A percentile compares a stretch with the other conserved stretches of the same genome.
Evolutionary conservation across 441 rosid species (phyloP).

Genomic region (Adansonia gregorii): DNA sequence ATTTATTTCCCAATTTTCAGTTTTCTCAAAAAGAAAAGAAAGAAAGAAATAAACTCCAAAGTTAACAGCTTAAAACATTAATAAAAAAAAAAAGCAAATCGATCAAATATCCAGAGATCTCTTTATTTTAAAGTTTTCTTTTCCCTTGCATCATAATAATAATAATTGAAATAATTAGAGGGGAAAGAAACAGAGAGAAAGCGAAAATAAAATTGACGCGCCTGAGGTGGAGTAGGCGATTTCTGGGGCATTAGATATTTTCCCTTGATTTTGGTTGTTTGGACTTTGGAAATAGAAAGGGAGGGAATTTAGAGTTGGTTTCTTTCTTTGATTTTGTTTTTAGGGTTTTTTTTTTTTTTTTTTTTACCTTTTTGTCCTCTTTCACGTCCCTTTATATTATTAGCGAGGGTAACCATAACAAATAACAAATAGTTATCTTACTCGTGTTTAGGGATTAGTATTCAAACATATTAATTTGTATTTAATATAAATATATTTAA

Average conservation of each 20-base stretch:
- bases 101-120: neutral
- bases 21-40: neutral
- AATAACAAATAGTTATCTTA: too few species aligned
- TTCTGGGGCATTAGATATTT: conserved; percentile 34
- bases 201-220: conserved; percentile 23
- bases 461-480: too few species aligned
- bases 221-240: conserved; percentile 36
- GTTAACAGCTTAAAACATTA: neutral
- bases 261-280: too few species aligned
- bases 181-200: neutral
- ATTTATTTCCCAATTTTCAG: neutral
- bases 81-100: neutral
- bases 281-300: neutral
- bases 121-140: neutral
- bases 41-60: neutral
- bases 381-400: neutral
- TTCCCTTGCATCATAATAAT: neutral
- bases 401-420: too few species aligned
- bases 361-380: neutral
- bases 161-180: neutral
- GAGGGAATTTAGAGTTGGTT: conserved; percentile 13
- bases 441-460: too few species aligned
- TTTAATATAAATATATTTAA: too few species aligned
- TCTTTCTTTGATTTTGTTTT: neutral
- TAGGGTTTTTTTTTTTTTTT: neutral